Evolutionary conservation across 345 rosid species (phyloP).

Genomic region (Brassica rapa): DNA sequence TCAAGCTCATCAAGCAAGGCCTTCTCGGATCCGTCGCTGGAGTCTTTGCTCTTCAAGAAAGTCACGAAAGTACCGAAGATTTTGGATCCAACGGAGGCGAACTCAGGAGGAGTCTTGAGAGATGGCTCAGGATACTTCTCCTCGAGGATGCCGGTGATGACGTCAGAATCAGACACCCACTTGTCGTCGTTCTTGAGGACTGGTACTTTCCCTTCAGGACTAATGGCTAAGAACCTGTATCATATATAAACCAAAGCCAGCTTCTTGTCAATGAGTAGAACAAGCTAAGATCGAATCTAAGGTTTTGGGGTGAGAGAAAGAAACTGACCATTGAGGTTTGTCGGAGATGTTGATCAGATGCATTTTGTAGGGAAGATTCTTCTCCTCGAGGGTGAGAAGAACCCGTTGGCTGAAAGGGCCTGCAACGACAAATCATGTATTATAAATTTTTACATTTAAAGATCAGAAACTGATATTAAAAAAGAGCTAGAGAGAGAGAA

Average conservation of each 20-base stretch:
- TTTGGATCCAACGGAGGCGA: conserved; percentile 75
- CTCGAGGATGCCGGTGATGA: conserved; percentile 73
- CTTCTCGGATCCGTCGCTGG: conserved; percentile 71
- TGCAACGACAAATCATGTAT: conserved; percentile 24
- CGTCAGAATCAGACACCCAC: conserved; percentile 89
- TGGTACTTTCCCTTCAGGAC: conserved; percentile 85
- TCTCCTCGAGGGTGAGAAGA: conserved; percentile 82
- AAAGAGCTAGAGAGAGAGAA: background rate
- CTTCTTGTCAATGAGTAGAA: too few relatives aligned
- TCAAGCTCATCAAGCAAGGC: conserved; percentile 76
- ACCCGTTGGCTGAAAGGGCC: conserved; percentile 81
- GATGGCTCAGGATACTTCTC: conserved; percentile 84
- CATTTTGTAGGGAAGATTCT: conserved; percentile 62
- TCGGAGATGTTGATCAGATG: conserved; percentile 59
- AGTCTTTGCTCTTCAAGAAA: conserved; percentile 86
- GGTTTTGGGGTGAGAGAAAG: background rate
- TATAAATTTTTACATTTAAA: background rate
- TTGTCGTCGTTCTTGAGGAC: conserved; percentile 70
- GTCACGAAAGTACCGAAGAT: conserved; percentile 61
- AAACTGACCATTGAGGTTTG: conserved; percentile 79
- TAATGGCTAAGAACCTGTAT: conserved; percentile 75
- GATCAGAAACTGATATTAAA: background rate
- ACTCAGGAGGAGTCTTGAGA: conserved; percentile 60
- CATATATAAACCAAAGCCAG: conserved; percentile 3
- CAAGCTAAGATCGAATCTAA: background rate